Evolutionary conservation across 371 early-diverging fungal species (phyloP).

Genomic region (Entomophthora muscae): DNA sequence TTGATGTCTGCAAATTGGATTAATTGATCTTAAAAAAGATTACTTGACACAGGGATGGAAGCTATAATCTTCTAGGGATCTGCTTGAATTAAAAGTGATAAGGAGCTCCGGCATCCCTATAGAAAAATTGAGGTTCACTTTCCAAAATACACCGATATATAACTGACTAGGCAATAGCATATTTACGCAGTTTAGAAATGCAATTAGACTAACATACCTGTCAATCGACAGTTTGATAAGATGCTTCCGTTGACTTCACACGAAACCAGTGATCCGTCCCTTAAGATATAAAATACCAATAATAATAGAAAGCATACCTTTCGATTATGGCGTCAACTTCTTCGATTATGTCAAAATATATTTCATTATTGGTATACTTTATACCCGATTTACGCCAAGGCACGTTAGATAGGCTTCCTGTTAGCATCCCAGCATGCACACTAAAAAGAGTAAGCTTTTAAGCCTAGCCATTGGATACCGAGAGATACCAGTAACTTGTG

Average conservation of each 20-base stretch:
- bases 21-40: background rate
- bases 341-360: conserved; percentile 81
- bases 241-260: conserved; percentile 69
- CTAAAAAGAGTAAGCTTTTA: conserved; percentile 7
- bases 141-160: no score
- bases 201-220: conserved; percentile 30
- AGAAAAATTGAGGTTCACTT: no score
- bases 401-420: conserved; percentile 44
- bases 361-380: conserved; percentile 78
- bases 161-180: no score
- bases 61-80: conserved; percentile 57
- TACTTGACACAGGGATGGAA: conserved; percentile 81
- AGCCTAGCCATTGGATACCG: conserved; percentile 18
- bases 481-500: conserved; percentile 54
- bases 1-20: conserved; percentile 18
- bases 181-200: no score
- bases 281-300: conserved; percentile 11
- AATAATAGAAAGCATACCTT: conserved; percentile 19
- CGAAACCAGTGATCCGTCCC: conserved; percentile 48
- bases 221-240: conserved; percentile 48
- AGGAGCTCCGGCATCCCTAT: conserved; percentile 75
- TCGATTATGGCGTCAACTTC: conserved; percentile 70
- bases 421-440: conserved; percentile 15
- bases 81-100: conserved; percentile 47
- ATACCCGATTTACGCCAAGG: conserved; percentile 82